Base-by-base conservation (phyloP, 176 grass and related monocot species). In the Lolium perenne region DNA sequence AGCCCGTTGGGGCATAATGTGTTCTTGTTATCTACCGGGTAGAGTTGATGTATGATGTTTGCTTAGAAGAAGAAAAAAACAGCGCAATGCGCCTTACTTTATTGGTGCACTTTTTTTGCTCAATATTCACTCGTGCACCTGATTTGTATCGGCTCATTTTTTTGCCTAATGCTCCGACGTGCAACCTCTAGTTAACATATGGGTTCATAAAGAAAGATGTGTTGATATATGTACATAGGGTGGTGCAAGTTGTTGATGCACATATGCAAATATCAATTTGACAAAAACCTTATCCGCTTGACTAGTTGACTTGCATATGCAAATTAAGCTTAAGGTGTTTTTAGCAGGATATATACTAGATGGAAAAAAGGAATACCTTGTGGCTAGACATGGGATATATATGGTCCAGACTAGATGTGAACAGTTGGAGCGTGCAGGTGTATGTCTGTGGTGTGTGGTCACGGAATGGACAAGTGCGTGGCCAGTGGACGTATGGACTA, bases 381-480 rank as follows among this genome's bases (percentile, higher is more conserved):
- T 67, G 26, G 64, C 16, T 18, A 18, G 32, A 38, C 16, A 6
- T 32, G 35, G 5, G 17, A 12, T 45, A 20, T 17, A 71, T 41
- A 43, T 43, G 69, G 10, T 20, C 6, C 11, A 16, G 35, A 8
- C 8, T 22, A 73, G 32, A 73, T 74, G 21, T 21, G 71, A 50
- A 50, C 14, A 50, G 71, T 74, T 74, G 2, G 46, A 26, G 50
- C 13, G 71, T 51, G 71, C 71, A 53, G 72, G 22, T 53, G 22
- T 6, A 15, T 76, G 49, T 55, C 8, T 35, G 32, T 35, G 32
- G 51, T 17, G 4, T 54, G 82, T 55, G 56, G 76, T 74, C 76
- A 76, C 77, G 51, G 38, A 11, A 10, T 76, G 80, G 88, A 70
- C 50, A 82, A 71, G 51, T 81, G 66, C 8, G 46, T 21, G 16